Evolutionary conservation across 345 rosid species (phyloP).

Genomic region (Cardamine chenopodiifolia): DNA sequence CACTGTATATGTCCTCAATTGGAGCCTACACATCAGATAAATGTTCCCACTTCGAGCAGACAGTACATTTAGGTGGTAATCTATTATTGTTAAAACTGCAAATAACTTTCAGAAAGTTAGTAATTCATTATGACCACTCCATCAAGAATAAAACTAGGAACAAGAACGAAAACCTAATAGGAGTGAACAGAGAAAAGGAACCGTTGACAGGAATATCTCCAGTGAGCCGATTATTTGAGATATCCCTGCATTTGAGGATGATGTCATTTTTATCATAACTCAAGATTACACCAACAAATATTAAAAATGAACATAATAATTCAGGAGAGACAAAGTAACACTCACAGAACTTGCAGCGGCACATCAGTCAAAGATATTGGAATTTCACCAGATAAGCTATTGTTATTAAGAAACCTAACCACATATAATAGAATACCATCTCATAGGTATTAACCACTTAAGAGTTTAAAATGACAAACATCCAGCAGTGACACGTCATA

Average conservation of each 20-base stretch:
- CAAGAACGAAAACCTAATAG: slow-evolving; percentile 60
- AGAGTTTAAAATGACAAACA: not conserved
- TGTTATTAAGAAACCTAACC: slow-evolving; percentile 79
- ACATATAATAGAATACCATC: slow-evolving; percentile 18
- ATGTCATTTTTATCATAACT: slow-evolving; percentile 10
- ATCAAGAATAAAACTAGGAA: slow-evolving; percentile 21
- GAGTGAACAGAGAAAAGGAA: slow-evolving; percentile 77
- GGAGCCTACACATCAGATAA: no score
- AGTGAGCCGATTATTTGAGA: slow-evolving; percentile 64
- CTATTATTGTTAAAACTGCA: slow-evolving; percentile 73
- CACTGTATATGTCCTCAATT: no score
- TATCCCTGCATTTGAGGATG: slow-evolving; percentile 64
- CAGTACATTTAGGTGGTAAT: no score
- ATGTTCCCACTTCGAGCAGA: no score
- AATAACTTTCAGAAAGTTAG: slow-evolving; percentile 37
- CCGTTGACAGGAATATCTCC: slow-evolving; percentile 82
- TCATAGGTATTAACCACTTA: not conserved
- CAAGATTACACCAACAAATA: slow-evolving; percentile 6
- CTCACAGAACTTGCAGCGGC: slow-evolving; percentile 80
- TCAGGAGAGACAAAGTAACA: slow-evolving; percentile 29
- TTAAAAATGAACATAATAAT: not conserved
- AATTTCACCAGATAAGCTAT: slow-evolving; percentile 60
- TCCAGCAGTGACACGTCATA: no score
- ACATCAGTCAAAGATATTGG: slow-evolving; percentile 59
- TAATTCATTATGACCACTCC: slow-evolving; percentile 10